Conservation (phyloP, 1,139 yeast species). For the Magnusiomyces ingens region DNA sequence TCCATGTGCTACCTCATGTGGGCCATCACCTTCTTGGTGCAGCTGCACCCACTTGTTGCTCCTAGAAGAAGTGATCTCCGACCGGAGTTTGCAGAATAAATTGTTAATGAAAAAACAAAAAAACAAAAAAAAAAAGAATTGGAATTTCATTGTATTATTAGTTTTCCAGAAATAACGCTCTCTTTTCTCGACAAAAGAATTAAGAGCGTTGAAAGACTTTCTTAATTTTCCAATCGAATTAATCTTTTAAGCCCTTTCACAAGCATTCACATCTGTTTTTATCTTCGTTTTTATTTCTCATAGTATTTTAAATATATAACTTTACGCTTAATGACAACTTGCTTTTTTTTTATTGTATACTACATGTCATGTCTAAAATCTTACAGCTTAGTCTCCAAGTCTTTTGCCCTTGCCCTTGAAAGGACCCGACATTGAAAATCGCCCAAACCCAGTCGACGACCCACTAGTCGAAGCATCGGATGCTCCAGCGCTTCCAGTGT, state of each 20-base stretch:
- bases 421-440: conserved; percentile 13
- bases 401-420: conserved; percentile 24
- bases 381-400: conserved; percentile 23
- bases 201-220: neutral
- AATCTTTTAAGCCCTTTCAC: neutral
- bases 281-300: neutral
- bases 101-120: neutral
- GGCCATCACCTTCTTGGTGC: conserved; percentile 81
- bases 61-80: conserved; percentile 67
- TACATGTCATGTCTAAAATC: neutral
- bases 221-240: neutral
- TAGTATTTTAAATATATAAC: neutral
- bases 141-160: neutral
- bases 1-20: conserved; percentile 76
- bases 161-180: neutral
- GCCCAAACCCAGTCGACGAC: conserved; percentile 9
- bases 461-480: conserved; percentile 1
- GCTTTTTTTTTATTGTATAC: neutral
- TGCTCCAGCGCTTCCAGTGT: neutral
- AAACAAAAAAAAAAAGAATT: neutral
- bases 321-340: neutral
- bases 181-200: neutral
- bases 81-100: conserved; percentile 46
- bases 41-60: conserved; percentile 67
- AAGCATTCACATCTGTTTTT: neutral